Evolutionary conservation across 2,329 filamentous ascomycete species (phyloP), one percentile per base, ranked within the genome.

Genomic region (Bertia moriformis): DNA sequence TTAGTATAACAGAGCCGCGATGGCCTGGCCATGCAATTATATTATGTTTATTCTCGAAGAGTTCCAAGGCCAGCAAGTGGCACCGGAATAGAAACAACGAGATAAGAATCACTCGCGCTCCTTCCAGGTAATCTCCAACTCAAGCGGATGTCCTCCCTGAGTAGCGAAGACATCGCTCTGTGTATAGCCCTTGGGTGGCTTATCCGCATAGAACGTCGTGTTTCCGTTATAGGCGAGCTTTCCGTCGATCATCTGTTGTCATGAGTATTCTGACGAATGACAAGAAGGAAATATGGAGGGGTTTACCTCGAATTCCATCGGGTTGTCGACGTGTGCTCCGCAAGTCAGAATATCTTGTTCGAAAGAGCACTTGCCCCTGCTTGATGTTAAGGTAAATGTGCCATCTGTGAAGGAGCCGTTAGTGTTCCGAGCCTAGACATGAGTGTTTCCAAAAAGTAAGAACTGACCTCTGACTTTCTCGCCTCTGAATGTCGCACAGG

Each of bases 171-270:
- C 42, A 27, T 46, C 46, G 42, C 56, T 59, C 38, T 59, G 52
- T 4, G 48, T 48, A 12, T 44, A 46, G 3, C 56, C 56, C 40
- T 56, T 58, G 24, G 57, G 57, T 13, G 51, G 47, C 29, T 56
- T 55, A 24, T 59, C 56, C 4, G 57, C 56, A 41, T 51, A 60
- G 42, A 60, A 60, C 14, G 49, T 54, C 4, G 54, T 56, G 40
- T 54, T 57, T 29, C 48, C 53, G 14, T 47, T 39, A 38, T 56
- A 59, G 18, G 47, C 41, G 18, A 60, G 48, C 27, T 53, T 56
- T 18, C 46, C 49, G 33, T 55, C 53, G 18, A 54, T 46, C 39
- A 48, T 38, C 56, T 59, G 29, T 18, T 39, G 37, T 10, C 18
- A 33, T 15, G 1, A 18, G 32, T 35, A 35, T 10, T 35, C 10